Conservation (phyloP, 2,329 filamentous ascomycete genomes). For the Apiospora aurea region DNA sequence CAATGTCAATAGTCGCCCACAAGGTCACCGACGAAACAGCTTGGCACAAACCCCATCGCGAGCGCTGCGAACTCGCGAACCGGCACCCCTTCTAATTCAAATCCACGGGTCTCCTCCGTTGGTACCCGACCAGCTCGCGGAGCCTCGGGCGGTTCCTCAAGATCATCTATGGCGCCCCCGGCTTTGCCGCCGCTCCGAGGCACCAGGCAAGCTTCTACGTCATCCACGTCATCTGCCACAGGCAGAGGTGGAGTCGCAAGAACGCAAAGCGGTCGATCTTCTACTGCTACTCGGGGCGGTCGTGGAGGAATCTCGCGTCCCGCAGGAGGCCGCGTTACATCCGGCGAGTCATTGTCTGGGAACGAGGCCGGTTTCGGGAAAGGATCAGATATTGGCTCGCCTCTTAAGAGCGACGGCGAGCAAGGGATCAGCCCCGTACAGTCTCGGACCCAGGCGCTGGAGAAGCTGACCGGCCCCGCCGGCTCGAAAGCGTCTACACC, state of each 20-base stretch:
- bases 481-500: constrained; percentile 42
- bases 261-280: constrained; percentile 47
- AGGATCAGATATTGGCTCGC: constrained; percentile 51
- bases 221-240: constrained; percentile 52
- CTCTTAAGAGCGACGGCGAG: constrained; percentile 59
- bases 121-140: constrained; percentile 58
- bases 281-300: constrained; percentile 35
- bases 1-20: constrained; percentile 67
- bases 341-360: constrained; percentile 54
- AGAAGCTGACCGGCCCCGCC: constrained; percentile 51
- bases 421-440: constrained; percentile 59
- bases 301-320: constrained; percentile 45
- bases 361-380: constrained; percentile 47
- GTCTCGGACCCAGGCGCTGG: constrained; percentile 58
- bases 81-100: constrained; percentile 71
- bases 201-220: constrained; percentile 53
- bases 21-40: constrained; percentile 81
- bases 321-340: constrained; percentile 50
- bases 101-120: constrained; percentile 54
- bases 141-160: constrained; percentile 56
- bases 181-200: constrained; percentile 53
- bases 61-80: constrained; percentile 68
- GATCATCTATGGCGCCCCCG: constrained; percentile 74
- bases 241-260: constrained; percentile 44
- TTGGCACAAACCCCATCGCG: constrained; percentile 59